These are phyloP conservation scores for Lachnellula cervina DNA, from an alignment of 2,329 filamentous ascomycete genomes.

Conservation along the genomic window DNA sequence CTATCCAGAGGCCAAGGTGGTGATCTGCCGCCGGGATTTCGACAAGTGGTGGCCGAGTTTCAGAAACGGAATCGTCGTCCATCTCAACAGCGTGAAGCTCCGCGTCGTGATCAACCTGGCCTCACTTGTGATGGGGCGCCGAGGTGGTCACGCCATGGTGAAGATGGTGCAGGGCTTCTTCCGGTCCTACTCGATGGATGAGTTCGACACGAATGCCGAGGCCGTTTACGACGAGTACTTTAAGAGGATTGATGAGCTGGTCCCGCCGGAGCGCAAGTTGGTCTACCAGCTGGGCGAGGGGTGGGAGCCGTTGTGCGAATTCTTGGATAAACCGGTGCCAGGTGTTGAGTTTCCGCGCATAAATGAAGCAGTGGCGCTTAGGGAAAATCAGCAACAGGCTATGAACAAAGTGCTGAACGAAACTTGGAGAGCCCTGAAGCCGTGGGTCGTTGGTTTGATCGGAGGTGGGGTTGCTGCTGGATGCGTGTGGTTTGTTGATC, in stretches of 20 bases:
- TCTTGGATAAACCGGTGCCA: slow-evolving; percentile 16
- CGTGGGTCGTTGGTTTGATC: no score
- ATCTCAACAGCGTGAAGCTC: neutral
- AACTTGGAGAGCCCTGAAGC: no score
- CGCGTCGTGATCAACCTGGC: neutral
- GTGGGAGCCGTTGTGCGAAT: slow-evolving; percentile 20
- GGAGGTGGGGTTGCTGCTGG: no score
- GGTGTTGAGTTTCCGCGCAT: slow-evolving; percentile 11
- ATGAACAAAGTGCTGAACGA: no score
- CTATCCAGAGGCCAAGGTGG: slow-evolving; percentile 12
- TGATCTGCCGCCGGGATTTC: slow-evolving; percentile 5
- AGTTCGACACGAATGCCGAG: slow-evolving; percentile 2
- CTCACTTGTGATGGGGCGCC: neutral
- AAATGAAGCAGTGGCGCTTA: slow-evolving; percentile 1
- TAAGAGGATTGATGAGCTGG: slow-evolving; percentile 6
- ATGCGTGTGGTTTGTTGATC: no score
- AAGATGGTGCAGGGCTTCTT: slow-evolving; percentile 4
- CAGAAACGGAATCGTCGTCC: no score
- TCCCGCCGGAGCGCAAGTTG: slow-evolving; percentile 12
- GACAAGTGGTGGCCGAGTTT: slow-evolving; percentile 9
- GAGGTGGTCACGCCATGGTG: neutral
- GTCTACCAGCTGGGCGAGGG: slow-evolving; percentile 15
- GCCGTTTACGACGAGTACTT: slow-evolving; percentile 5
- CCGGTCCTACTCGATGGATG: neutral
- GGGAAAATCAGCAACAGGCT: no score